Evolutionary conservation across 2,329 filamentous ascomycete species (phyloP), one percentile per base, ranked within the genome.

Genomic region (Monosporascus ibericus): DNA sequence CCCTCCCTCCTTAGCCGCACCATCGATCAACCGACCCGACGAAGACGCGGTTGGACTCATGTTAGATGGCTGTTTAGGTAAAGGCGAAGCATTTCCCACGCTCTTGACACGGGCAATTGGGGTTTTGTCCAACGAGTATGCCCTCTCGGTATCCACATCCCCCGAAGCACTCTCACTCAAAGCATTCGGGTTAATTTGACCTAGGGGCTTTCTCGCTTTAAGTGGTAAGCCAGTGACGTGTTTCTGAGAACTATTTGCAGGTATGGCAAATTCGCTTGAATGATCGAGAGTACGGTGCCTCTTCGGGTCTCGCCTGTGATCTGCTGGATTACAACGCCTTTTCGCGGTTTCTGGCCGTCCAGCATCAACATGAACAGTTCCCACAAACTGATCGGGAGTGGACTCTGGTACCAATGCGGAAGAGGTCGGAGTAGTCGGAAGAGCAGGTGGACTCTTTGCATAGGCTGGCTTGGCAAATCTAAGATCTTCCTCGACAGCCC

Each of bases 111-210:
- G 5, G 5, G 24, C 24, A 9, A 24, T 9, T 25, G 4, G 11
- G 18, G 14, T 2, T 30, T 25, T 27, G 14, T 27, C 22, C 14
- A 11, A 1, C 6, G 27, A n/a, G 27, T 17, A 27, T 9, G 22
- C 42, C 2, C 6, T 47, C 27, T n/a, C 17, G 30, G 17, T 27
- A 48, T 47, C 4, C 44, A 39, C 8, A 34, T 51, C 18, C 36
- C 18, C 5, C 18, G 11, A 42, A n/a, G 20, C n/a, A 14, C 27
- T 42, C 48, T 53, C 24, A 20, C 40, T 38, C 37, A 11, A 47
- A 17, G 49, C 49, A 40, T 62, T 62, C 7, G 44, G 24, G 11
- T 58, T 48, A 25, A 62, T 55, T 22, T 58, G 51, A 22, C 55
- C 46, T 5, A 62, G 57, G n/a, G 58, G 57, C 40, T 54, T 48